Evolutionary conservation across 2,329 filamentous ascomycete species (phyloP).

Genomic region (Botryosphaeria agaves): DNA sequence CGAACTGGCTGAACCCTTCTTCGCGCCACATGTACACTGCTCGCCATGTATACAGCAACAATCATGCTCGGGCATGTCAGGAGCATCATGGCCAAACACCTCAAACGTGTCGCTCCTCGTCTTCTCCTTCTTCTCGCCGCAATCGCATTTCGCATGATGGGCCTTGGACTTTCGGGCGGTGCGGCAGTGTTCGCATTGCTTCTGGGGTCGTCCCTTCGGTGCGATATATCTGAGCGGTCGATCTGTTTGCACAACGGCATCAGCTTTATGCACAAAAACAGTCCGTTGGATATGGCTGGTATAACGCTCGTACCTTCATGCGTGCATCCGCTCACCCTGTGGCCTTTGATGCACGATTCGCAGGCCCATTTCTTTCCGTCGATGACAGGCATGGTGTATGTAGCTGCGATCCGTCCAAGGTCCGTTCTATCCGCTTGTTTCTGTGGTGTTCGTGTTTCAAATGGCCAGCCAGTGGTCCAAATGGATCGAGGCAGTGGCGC

Average conservation of each 20-base stretch:
- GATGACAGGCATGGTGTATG: neutral
- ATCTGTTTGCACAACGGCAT: constrained; percentile 36
- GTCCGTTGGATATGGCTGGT: neutral
- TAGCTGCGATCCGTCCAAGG: neutral
- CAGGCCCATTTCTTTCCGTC: constrained; percentile 97
- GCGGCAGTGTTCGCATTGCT: constrained; percentile 95
- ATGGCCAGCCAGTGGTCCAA: too few relatives aligned
- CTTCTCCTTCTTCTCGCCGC: constrained; percentile 47
- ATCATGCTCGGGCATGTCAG: constrained; percentile 18
- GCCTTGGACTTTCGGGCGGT: constrained; percentile 89
- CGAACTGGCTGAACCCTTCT: constrained; percentile 24
- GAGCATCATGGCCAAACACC: constrained; percentile 1
- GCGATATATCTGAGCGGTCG: constrained; percentile 87
- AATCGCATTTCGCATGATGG: constrained; percentile 92
- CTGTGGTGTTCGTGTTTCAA: too few relatives aligned
- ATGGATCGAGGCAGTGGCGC: neutral
- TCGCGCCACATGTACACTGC: constrained; percentile 42
- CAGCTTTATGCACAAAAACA: constrained; percentile 1
- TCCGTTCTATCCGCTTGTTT: neutral
- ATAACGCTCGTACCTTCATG: constrained; percentile 85
- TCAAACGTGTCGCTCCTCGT: neutral
- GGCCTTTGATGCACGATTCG: constrained; percentile 93
- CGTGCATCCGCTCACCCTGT: constrained; percentile 97
- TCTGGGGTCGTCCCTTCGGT: constrained; percentile 93
- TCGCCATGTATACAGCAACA: constrained; percentile 40